Percentiles rank a stretch among this genome's conserved stretches.
Conservation (phyloP, 257 asterid species). For the Solanum paucissectum region DNA sequence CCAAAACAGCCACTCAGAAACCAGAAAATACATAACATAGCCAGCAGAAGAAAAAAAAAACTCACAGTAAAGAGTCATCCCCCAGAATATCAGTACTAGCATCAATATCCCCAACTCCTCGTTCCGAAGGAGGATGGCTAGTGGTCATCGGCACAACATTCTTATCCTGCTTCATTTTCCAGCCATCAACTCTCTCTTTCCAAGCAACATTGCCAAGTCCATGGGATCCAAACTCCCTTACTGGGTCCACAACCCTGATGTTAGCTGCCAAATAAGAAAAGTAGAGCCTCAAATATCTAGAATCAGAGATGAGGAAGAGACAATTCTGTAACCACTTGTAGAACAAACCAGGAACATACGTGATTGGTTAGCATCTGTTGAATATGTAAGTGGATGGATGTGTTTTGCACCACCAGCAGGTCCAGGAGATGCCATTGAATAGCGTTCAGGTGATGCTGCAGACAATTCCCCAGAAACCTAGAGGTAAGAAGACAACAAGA, state of each 20-base stretch:
- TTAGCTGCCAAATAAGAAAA: constrained; percentile 43
- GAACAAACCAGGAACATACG: constrained; percentile 9
- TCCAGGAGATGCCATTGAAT: constrained; percentile 94
- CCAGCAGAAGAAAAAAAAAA: constrained; percentile 2
- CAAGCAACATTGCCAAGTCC: constrained; percentile 98
- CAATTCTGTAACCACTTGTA: neutral
- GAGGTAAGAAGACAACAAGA: constrained; percentile 1
- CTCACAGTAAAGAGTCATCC: constrained; percentile 88
- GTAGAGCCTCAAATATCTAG: constrained; percentile 2
- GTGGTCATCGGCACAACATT: constrained; percentile 65
- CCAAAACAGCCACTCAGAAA: neutral
- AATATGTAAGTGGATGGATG: constrained; percentile 28
- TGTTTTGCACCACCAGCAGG: constrained; percentile 70
- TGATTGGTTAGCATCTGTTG: constrained; percentile 24
- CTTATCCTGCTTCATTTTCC: constrained; percentile 98
- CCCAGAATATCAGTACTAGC: constrained; percentile 79
- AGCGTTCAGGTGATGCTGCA: constrained; percentile 96
- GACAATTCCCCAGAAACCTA: constrained; percentile 97
- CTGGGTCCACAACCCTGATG: constrained; percentile 80
- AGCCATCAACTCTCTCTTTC: constrained; percentile 95
- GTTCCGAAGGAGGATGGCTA: constrained; percentile 87
- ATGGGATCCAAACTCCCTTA: constrained; percentile 82
- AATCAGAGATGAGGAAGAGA: neutral
- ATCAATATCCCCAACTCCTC: constrained; percentile 87
- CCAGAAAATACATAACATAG: neutral